Evolutionary conservation across 2,329 filamentous ascomycete genomes (phyloP).

Genomic region (Clathrospora elynae): DNA sequence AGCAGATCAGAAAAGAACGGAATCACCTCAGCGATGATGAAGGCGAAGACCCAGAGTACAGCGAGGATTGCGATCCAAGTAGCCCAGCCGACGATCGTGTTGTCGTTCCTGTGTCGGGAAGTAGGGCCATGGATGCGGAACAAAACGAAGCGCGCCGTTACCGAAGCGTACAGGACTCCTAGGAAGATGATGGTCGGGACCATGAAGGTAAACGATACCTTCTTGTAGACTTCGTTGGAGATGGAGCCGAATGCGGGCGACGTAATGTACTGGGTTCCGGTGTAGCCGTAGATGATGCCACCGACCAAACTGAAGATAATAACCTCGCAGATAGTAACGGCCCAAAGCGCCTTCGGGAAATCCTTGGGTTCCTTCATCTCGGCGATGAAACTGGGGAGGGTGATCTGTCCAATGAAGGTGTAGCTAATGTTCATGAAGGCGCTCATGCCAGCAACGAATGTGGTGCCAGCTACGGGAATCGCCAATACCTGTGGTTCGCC

Average conservation of each 20-base stretch:
- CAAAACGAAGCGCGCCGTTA: constrained; percentile 88
- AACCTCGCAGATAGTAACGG: constrained; percentile 85
- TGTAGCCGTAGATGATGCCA: constrained; percentile 81
- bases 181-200: constrained; percentile 92
- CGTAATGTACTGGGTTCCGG: constrained; percentile 86
- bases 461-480: constrained; percentile 70
- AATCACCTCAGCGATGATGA: constrained; percentile 90
- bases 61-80: constrained; percentile 78
- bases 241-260: constrained; percentile 86
- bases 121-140: constrained; percentile 79
- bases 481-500: constrained; percentile 72
- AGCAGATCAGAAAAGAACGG: constrained; percentile 83
- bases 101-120: constrained; percentile 76
- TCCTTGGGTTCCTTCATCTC: constrained; percentile 84
- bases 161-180: constrained; percentile 86
- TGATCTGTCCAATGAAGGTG: constrained; percentile 95
- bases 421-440: constrained; percentile 96
- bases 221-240: constrained; percentile 75
- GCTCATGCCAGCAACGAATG: constrained; percentile 80
- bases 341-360: constrained; percentile 91
- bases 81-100: constrained; percentile 81
- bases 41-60: constrained; percentile 80
- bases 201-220: constrained; percentile 92
- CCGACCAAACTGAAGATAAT: constrained; percentile 85
- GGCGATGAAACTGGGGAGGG: constrained; percentile 90